Evolutionary conservation across 176 grass and related monocot genomes (phyloP), one percentile per base, ranked within the genome.

Genomic region (Rhynchospora pubera): DNA sequence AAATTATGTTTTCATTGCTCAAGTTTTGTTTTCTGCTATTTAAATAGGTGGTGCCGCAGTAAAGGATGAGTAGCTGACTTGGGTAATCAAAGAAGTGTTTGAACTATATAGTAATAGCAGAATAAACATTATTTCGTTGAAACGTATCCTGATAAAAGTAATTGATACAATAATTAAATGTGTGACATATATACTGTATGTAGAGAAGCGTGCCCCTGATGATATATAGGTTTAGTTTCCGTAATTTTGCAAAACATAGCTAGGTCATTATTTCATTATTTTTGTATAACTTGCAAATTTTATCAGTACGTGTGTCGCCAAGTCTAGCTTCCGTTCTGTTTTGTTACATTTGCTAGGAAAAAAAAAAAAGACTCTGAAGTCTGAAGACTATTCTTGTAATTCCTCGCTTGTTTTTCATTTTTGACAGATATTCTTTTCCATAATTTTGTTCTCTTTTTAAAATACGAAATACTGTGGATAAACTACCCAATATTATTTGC

Each of bases 401-500:
- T 80, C 13, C 53, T 80, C 62, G 57, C 56, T 80, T 80, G 44
- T 75, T 9, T 62, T 61, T 63, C 19, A 0, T 24, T 30, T 51
- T 61, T 5, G 43, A 63, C 28, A 62, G 47, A 63, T 64, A 24
- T 76, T 19, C 13, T 76, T 55, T 7, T 55, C 28, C 22, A 7
- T 53, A 16, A 53, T 52, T 74, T 74, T 28, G 2, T 8, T 74
- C 52, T 46, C 19, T 22, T 46, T 64, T 81, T 64, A 2, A 45
- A 81, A 45, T 64, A 81, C 32, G 32, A 79, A 79, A 45, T 64
- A 19, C 39, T 19, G 39, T 80, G 77, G 55, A 80, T 80, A 58
- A 42, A 62, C 13, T 22, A 61, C 12, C 15, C 19, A 14, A 51
- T 50, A 24, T 7, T 6, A 74, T 50, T 51, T 28, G 26, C 26